Evolutionary conservation across 1,284 basidiomycete species (phyloP).

Genomic region (Ganoderma sinense): DNA sequence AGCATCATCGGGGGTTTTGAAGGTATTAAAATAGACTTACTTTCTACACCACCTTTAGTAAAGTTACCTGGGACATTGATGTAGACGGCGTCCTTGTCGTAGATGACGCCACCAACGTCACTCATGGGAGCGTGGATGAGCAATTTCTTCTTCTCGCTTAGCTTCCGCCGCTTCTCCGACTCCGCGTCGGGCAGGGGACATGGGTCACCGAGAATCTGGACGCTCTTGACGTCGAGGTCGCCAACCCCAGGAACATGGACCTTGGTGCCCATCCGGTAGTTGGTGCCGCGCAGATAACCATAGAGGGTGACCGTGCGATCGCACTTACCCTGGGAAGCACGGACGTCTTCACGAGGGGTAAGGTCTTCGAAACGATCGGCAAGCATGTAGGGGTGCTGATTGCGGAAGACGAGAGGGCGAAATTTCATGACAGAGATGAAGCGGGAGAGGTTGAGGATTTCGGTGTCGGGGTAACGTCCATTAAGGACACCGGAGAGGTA

Average conservation of each 20-base stretch:
- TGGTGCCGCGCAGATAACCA: conserved; percentile 94
- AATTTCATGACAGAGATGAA: conserved; percentile 99
- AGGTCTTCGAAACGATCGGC: conserved; percentile 96
- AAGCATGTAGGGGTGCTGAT: conserved; percentile 95
- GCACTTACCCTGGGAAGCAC: conserved; percentile 83
- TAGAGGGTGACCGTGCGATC: conserved; percentile 94
- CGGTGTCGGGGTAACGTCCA: conserved; percentile 96
- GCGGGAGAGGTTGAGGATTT: conserved; percentile 94
- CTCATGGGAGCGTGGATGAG: conserved; percentile 98
- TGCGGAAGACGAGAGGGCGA: conserved; percentile 95
- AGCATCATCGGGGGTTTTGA: conserved; percentile 6
- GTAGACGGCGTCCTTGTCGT: conserved; percentile 99
- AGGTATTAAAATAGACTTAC: conserved; percentile 44
- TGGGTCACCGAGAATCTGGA: conserved; percentile 88
- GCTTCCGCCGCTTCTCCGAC: conserved; percentile 90
- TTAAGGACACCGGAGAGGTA: conserved; percentile 98
- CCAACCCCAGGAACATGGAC: conserved; percentile 97
- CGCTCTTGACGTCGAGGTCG: conserved; percentile 79
- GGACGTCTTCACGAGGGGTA: conserved; percentile 87
- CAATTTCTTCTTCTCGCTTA: conserved; percentile 95
- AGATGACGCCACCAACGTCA: conserved; percentile 96
- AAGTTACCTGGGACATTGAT: conserved; percentile 98
- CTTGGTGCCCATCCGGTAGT: conserved; percentile 82
- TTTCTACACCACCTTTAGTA: conserved; percentile 70
- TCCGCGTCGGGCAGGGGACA: conserved; percentile 94